Conservation (phyloP, 2,329 filamentous ascomycete genomes). For the Fusarium pseudonygamai region DNA sequence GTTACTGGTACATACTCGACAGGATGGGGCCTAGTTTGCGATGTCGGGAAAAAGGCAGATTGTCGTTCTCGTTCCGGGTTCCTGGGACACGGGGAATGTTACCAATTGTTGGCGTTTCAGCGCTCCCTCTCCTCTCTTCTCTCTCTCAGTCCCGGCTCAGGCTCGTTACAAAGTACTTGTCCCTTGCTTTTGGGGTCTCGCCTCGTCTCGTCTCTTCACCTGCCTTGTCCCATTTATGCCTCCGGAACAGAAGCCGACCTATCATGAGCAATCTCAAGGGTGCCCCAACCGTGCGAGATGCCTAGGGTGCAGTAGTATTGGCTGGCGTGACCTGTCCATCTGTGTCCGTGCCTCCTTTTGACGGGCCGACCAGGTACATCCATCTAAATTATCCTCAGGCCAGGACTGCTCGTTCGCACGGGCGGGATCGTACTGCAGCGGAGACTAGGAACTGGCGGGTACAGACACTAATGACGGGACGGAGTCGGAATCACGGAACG, state of each 20-base stretch:
- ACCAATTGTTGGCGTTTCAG: not conserved
- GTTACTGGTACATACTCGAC: not conserved
- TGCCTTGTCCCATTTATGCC: conserved; percentile 18
- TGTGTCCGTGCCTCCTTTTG: conserved; percentile 22
- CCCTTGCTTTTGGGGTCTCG: conserved; percentile 17
- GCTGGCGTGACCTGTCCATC: conserved; percentile 12
- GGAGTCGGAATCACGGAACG: conserved; percentile 29
- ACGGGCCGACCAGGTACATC: conserved; percentile 6
- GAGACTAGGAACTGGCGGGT: conserved; percentile 26
- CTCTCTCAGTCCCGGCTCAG: not conserved
- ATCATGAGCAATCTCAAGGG: conserved; percentile 4
- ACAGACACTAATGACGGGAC: conserved; percentile 33
- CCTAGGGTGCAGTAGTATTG: conserved; percentile 13
- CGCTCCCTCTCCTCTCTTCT: not conserved
- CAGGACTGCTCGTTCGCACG: conserved; percentile 23
- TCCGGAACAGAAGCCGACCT: conserved; percentile 24
- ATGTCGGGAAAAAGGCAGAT: not conserved
- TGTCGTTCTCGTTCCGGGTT: conserved; percentile 10
- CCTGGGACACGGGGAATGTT: conserved; percentile 28
- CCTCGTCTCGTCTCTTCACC: conserved; percentile 15
- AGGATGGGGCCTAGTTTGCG: not conserved
- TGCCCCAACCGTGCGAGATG: conserved; percentile 36
- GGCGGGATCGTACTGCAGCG: conserved; percentile 29
- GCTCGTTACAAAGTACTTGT: not conserved
- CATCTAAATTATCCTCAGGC: not conserved